A percentile compares a stretch with the other conserved stretches of the same genome.
Evolutionary conservation across 1,139 yeast genomes (phyloP).

Genomic region (Blastobotrys arbuscula): DNA sequence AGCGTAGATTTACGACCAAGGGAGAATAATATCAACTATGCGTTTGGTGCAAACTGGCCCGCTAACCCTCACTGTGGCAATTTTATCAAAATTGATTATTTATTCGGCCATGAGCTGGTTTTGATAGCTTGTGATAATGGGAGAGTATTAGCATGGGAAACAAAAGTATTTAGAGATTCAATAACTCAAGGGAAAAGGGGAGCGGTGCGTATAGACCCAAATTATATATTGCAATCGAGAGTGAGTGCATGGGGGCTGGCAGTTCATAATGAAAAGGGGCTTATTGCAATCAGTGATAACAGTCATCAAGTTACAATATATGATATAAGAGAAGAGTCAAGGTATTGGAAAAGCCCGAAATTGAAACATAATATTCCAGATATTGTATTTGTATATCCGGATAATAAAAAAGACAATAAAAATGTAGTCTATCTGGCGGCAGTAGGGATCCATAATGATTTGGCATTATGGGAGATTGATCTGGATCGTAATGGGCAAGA

Average conservation of each 20-base stretch:
- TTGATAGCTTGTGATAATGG: slow-evolving; percentile 57
- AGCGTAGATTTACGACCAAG: slow-evolving; percentile 20
- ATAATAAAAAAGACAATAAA: slow-evolving; percentile 13
- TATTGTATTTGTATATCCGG: slow-evolving; percentile 39
- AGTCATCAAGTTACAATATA: slow-evolving; percentile 32
- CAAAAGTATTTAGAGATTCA: background rate
- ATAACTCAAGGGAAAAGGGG: background rate
- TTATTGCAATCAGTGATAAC: slow-evolving; percentile 55
- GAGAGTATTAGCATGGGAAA: slow-evolving; percentile 27
- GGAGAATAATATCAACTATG: slow-evolving; percentile 19
- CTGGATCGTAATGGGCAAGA: background rate
- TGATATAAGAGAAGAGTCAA: slow-evolving; percentile 1
- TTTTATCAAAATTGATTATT: slow-evolving; percentile 35
- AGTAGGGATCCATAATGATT: slow-evolving; percentile 27
- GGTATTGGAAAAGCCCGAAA: slow-evolving; percentile 34
- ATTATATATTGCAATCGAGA: slow-evolving; percentile 36
- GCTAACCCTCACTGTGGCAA: slow-evolving; percentile 53
- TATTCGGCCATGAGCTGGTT: slow-evolving; percentile 34
- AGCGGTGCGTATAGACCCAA: background rate
- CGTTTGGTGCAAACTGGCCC: slow-evolving; percentile 27
- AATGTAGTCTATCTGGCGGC: slow-evolving; percentile 25
- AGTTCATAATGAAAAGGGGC: slow-evolving; percentile 34
- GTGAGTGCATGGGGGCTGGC: slow-evolving; percentile 68
- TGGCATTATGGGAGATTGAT: slow-evolving; percentile 26
- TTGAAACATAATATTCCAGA: slow-evolving; percentile 58